phyloP scores from a whole-genome alignment of 2,329 filamentous ascomycete genomes.

The Colletotrichum sojae region DNA sequence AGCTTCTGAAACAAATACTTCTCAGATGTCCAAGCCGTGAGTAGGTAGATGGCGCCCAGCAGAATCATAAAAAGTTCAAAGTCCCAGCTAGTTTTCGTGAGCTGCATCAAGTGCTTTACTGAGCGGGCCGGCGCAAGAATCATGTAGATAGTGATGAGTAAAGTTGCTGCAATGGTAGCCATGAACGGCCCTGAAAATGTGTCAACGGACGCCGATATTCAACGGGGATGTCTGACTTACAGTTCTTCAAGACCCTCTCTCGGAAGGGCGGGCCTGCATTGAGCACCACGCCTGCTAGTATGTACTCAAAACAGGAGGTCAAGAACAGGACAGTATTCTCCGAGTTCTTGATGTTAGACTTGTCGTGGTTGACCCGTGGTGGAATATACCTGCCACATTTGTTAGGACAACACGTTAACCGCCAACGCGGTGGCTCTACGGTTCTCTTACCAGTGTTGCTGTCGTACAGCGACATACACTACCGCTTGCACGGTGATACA shows the following conservation, averaged over 20 bases:
- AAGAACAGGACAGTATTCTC: conserved; percentile 95
- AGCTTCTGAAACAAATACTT: conserved; percentile 77
- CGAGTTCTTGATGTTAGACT: conserved; percentile 90
- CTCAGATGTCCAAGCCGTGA: conserved; percentile 79
- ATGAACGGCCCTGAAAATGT: conserved; percentile 81
- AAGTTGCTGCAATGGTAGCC: conserved; percentile 77
- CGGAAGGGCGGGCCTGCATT: conserved; percentile 94
- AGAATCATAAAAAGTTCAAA: conserved; percentile 82
- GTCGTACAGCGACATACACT: conserved; percentile 80
- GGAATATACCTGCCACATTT: conserved; percentile 76
- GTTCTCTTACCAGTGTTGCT: conserved; percentile 79
- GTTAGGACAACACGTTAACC: conserved; percentile 39
- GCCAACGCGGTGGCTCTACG: not conserved
- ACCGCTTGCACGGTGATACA: conserved; percentile 83
- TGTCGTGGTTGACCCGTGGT: conserved; percentile 81
- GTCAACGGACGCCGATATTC: conserved; percentile 41
- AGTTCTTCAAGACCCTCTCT: conserved; percentile 83
- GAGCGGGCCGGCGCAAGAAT: conserved; percentile 79
- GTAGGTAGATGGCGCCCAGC: conserved; percentile 79
- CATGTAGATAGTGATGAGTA: conserved; percentile 83
- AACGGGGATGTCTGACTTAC: conserved; percentile 63
- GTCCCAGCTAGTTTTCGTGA: conserved; percentile 80
- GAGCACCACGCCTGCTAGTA: conserved; percentile 88
- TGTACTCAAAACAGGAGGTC: conserved; percentile 94
- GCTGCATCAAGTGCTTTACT: conserved; percentile 83